Percentiles rank a stretch among this genome's conserved stretches.
Conservation (phyloP, 305 asterid genomes). For the Petunia hybrid region DNA sequence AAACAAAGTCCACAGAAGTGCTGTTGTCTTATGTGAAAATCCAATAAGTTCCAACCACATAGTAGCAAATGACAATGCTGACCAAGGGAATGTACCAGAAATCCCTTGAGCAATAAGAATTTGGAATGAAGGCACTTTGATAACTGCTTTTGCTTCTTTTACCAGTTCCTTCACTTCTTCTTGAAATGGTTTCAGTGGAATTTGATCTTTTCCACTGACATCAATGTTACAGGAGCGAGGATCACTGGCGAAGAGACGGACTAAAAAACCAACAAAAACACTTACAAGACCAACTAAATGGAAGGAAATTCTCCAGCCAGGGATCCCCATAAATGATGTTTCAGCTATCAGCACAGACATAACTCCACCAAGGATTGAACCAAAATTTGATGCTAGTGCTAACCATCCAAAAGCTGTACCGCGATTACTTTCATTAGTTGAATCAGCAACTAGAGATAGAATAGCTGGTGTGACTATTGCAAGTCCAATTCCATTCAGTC, state of each 20-base stretch:
- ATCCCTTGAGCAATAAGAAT: slow-evolving; percentile 81
- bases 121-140: slow-evolving; percentile 70
- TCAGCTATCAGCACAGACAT: slow-evolving; percentile 66
- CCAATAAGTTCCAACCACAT: slow-evolving; percentile 96
- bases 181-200: slow-evolving; percentile 47
- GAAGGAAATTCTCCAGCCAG: slow-evolving; percentile 90
- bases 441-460: slow-evolving; percentile 80
- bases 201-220: slow-evolving; percentile 41
- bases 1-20: slow-evolving; percentile 63
- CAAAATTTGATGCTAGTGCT: slow-evolving; percentile 62
- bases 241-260: slow-evolving; percentile 67
- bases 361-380: slow-evolving; percentile 76
- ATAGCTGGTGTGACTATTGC: slow-evolving; percentile 79
- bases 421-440: slow-evolving; percentile 70
- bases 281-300: slow-evolving; percentile 75
- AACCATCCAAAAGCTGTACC: slow-evolving; percentile 89
- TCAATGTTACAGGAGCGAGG: slow-evolving; percentile 56
- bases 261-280: slow-evolving; percentile 62
- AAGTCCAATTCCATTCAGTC: slow-evolving; percentile 76
- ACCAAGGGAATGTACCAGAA: slow-evolving; percentile 86
- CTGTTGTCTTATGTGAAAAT: slow-evolving; percentile 76
- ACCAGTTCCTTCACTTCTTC: slow-evolving; percentile 62
- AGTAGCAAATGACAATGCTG: slow-evolving; percentile 72
- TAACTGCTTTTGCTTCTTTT: slow-evolving; percentile 69
- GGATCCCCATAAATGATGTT: slow-evolving; percentile 66